Evolutionary conservation across 768 basidiomycete genomes (phyloP), one percentile per base, ranked within the genome.

Genomic region (Daedaleopsis nitida): DNA sequence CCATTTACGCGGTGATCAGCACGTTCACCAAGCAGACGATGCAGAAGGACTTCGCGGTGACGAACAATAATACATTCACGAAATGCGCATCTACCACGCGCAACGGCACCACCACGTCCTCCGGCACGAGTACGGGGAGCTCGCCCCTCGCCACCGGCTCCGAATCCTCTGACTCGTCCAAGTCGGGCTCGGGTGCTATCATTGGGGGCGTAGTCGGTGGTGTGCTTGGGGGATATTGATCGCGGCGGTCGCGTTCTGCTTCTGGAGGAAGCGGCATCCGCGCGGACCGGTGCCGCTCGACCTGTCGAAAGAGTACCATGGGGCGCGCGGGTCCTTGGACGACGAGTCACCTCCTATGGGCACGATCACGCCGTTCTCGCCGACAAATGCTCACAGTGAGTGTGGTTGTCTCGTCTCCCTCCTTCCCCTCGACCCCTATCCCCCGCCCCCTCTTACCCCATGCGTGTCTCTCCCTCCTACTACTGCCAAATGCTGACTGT

Each of bases 51-150:
- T 55, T 59, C 9, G 65, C 65, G 14, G 55, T 52, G 23, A 52
- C 61, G 23, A 55, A 63, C 49, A 66, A 66, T 57, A 63, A 66
- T 56, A 63, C 65, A 7, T 66, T 63, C 47, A 66, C 65, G 19
- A 45, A 63, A n/a, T 66, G 65, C 58, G 56, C 50, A 38, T 64
- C 63, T 1, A 64, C 58, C 5, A 57, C 55, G n/a, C 54, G 42
- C 24, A 32, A 47, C 52, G 52, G 14, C 21, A 48, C 44, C n/a
- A n/a, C 16, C 12, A 24, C n/a, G n/a, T 50, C 50, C 32, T 32
- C 60, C 39, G 32, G 17, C n/a, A 6, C 45, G 2, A 13, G 19
- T 5, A 49, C 47, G 6, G 47, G 21, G 7, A 11, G 34, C 34
- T 35, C 44, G 16, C 39, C n/a, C 23, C 45, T 32, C 24, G 21